Base-by-base conservation (phyloP, 805 yeast genomes). In the Saturnispora besseyi region DNA sequence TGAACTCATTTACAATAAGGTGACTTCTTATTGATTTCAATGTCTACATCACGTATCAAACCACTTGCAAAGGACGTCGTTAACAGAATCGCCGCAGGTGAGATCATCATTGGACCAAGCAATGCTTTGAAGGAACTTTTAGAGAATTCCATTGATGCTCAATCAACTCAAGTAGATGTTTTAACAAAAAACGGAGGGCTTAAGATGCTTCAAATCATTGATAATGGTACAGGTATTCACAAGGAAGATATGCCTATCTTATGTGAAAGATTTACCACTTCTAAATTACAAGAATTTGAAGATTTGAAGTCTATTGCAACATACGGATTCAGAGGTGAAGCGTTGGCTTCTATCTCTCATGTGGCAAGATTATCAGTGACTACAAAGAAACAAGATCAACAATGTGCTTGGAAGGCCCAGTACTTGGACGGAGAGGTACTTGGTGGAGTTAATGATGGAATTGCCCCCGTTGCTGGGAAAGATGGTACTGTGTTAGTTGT, bases 241-340 rank as follows among this genome's bases (percentile, higher is more conserved):
- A 76, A 75, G 43, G 85, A 76, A 0, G 98, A 93, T 60, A 62
- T 93, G 41, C 74, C 79, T 0, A 72, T 93, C 4, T 72, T 93
- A n/a, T 93, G 98, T 62, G 86, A 87, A 61, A 69, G 99, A 26
- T 91, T 89, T 67, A 87, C 98, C 22, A 93, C 99, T 0, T 89
- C 97, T 0, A 93, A 93, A 64, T 66, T 93, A 24, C 53, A 66
- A 1, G 72, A 67, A 8, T 91, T 85, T 62, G 91, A 86, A 46
- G 99, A 93, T 62, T 73, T 93, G 51, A 69, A 71, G 45, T 63
- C 73, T 4, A 77, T 93, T 24, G 69, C 76, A 22, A 90, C 98
- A 0, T 88, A 88, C 63, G 99, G 99, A 4, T 93, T 93, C 63
- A 74, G 99, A 49, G 99, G 99, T 13, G 99, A 93, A 65, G 99